Evolutionary conservation across 148 eudicot species (phyloP).

Genomic region (Selenicereus undatus): DNA sequence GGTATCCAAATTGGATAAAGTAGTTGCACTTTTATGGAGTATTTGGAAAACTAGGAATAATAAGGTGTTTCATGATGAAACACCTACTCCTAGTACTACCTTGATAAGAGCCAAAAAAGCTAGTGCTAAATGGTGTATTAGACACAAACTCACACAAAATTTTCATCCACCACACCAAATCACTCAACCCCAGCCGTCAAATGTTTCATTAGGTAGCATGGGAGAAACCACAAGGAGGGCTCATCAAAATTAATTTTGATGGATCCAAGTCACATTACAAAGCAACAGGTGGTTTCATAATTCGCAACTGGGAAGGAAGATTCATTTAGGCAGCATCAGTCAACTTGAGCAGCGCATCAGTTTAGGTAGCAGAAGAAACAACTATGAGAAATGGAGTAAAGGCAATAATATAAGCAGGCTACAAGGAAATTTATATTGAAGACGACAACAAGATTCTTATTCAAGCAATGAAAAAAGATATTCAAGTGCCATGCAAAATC

Average conservation of each 20-base stretch:
- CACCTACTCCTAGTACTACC: neutral
- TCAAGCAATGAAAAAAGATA: neutral
- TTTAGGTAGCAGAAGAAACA: neutral
- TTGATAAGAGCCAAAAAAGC: neutral
- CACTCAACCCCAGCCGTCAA: no score
- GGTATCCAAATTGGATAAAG: no score
- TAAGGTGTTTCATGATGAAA: neutral
- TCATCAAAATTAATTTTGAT: neutral
- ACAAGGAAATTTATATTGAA: neutral
- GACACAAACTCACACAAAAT: neutral
- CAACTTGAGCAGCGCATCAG: neutral
- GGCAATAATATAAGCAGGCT: neutral
- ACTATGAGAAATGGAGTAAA: neutral
- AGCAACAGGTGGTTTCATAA: neutral
- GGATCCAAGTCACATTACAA: neutral
- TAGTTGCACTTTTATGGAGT: neutral
- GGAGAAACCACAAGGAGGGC: neutral
- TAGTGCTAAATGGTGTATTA: neutral
- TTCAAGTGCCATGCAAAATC: no score
- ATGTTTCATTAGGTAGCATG: neutral
- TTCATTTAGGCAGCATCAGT: neutral
- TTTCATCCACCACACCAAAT: no score
- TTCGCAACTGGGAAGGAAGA: neutral
- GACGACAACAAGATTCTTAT: neutral
- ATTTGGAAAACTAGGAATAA: neutral